These are phyloP conservation scores for Aspergillus hancockii DNA, from an alignment of 495 filamentous ascomycete genomes.

Conservation along the genomic window DNA sequence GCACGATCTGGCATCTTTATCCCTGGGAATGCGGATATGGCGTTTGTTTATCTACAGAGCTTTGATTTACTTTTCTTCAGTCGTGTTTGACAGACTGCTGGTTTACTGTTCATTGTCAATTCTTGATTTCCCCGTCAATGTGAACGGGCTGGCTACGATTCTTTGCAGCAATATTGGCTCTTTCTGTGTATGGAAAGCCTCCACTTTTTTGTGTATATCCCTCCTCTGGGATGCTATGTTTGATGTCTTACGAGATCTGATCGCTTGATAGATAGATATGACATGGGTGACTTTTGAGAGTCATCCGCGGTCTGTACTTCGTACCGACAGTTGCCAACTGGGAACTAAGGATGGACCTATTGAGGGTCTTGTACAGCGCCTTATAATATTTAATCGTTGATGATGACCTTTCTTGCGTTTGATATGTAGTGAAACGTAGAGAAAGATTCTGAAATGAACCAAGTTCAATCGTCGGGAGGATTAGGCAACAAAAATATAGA, in stretches of 20 bases:
- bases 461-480: too few species aligned
- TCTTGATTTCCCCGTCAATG: neutral
- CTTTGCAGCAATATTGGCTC: slow-evolving; percentile 4
- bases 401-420: neutral
- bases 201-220: neutral
- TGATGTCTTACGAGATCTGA: slow-evolving; percentile 5
- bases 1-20: neutral
- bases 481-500: too few species aligned
- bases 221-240: neutral
- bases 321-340: neutral
- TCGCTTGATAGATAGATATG: slow-evolving; percentile 4
- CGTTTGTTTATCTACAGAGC: neutral
- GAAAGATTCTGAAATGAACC: too few species aligned
- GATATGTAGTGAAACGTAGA: neutral
- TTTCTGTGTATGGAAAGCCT: neutral
- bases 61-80: neutral
- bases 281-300: neutral
- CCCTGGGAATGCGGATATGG: neutral
- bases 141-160: neutral
- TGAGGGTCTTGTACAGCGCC: neutral
- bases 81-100: neutral
- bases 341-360: neutral
- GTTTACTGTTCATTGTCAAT: neutral
- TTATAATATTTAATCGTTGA: slow-evolving; percentile 3
- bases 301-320: neutral